Conservation (phyloP, 352 stramenopile species). For the Globisporangium lucens region DNA sequence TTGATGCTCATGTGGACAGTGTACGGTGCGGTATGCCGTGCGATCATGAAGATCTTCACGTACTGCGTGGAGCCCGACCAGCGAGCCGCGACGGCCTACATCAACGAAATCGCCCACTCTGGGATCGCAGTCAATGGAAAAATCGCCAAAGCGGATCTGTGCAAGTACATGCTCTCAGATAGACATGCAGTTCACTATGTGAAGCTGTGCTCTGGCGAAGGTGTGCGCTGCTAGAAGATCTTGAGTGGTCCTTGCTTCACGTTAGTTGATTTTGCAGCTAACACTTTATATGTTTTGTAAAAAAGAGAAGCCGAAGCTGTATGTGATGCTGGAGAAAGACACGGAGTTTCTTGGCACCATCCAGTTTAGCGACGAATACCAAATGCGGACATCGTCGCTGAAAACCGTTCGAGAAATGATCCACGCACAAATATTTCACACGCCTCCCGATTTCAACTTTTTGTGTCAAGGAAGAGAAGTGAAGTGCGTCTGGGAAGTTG, state of each 20-base stretch:
- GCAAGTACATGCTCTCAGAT: conserved; percentile 52
- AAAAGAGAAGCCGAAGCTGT: conserved; percentile 58
- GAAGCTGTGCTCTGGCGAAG: conserved; percentile 60
- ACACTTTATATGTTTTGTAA: not conserved
- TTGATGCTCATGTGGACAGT: conserved; percentile 26
- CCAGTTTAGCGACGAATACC: conserved; percentile 49
- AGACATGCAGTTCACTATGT: conserved; percentile 54
- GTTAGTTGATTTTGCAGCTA: not conserved
- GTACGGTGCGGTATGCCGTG: conserved; percentile 34
- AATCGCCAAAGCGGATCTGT: conserved; percentile 36
- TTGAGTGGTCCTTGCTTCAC: not conserved
- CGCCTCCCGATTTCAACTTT: conserved; percentile 48
- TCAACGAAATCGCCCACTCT: conserved; percentile 35
- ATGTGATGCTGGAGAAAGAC: conserved; percentile 64
- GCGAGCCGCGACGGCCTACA: conserved; percentile 37
- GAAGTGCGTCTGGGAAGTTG: conserved; percentile 48
- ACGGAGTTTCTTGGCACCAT: conserved; percentile 50
- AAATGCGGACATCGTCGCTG: conserved; percentile 51
- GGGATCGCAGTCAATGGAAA: conserved; percentile 22
- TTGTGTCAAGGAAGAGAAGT: conserved; percentile 50
- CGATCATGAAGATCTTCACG: conserved; percentile 60
- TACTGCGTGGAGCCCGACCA: conserved; percentile 45
- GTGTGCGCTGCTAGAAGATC: conserved; percentile 6
- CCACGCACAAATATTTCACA: conserved; percentile 29
- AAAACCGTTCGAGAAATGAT: conserved; percentile 52